These are phyloP conservation scores for Clarireedia paspali DNA, from an alignment of 2,329 filamentous ascomycete species.

Conservation along the genomic window DNA sequence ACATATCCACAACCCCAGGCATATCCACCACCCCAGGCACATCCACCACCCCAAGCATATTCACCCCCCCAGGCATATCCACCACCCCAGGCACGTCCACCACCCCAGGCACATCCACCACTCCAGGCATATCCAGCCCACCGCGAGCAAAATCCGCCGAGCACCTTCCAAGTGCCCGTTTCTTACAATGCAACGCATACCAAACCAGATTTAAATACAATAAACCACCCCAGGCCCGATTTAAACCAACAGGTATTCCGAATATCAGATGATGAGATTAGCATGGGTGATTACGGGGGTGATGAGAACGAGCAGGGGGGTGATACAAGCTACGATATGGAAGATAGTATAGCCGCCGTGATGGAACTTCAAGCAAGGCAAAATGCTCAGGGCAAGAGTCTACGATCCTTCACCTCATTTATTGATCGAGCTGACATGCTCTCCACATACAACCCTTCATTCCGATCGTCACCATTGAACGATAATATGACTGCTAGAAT, in stretches of 20 bases:
- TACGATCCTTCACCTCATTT: constrained; percentile 40
- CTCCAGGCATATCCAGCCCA: neutral
- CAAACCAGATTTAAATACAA: neutral
- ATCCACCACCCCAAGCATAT: too few relatives aligned
- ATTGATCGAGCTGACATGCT: constrained; percentile 40
- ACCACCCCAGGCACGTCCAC: too few relatives aligned
- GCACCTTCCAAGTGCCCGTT: neutral
- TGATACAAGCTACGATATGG: constrained; percentile 13
- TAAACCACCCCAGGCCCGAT: neutral
- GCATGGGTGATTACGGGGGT: constrained; percentile 26
- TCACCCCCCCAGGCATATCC: too few relatives aligned
- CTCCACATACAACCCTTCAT: constrained; percentile 58
- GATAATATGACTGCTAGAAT: constrained; percentile 74
- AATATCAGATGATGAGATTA: constrained; percentile 30
- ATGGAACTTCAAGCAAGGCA: constrained; percentile 26
- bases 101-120: too few relatives aligned
- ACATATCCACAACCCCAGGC: neutral
- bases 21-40: too few relatives aligned
- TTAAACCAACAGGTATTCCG: neutral
- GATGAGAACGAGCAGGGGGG: constrained; percentile 34
- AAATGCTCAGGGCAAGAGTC: constrained; percentile 27
- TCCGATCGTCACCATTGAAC: constrained; percentile 63
- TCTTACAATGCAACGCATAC: too few relatives aligned
- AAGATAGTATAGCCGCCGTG: constrained; percentile 4
- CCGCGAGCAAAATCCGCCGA: too few relatives aligned